Conservation (phyloP, 768 basidiomycete species). For the Kwoniella shandongensis region DNA sequence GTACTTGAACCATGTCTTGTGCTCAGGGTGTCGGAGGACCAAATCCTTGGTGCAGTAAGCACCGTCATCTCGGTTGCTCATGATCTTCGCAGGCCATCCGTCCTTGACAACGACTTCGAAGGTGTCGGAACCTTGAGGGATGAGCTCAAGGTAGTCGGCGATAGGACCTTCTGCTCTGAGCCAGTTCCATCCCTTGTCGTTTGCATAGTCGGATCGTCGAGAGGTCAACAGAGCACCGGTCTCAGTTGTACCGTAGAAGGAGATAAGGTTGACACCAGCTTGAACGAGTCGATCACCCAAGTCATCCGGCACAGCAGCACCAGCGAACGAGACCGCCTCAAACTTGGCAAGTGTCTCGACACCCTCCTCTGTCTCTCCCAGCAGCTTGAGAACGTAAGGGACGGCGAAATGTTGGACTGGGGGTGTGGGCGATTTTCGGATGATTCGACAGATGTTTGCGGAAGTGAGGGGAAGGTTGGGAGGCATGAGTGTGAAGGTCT, state of each 20-base stretch:
- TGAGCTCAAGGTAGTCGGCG: conserved; percentile 56
- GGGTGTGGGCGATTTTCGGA: conserved; percentile 38
- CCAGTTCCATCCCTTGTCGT: conserved; percentile 64
- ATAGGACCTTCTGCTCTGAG: conserved; percentile 53
- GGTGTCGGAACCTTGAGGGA: conserved; percentile 55
- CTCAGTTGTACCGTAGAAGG: conserved; percentile 58
- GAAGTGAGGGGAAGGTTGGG: conserved; percentile 49
- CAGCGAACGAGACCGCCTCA: conserved; percentile 60
- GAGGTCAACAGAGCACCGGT: conserved; percentile 45
- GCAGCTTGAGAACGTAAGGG: conserved; percentile 56
- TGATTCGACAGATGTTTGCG: conserved; percentile 43
- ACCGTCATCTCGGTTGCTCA: conserved; percentile 60
- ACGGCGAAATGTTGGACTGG: conserved; percentile 52
- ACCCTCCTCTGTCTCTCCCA: conserved; percentile 60
- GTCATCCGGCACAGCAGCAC: conserved; percentile 61
- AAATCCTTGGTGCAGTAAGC: conserved; percentile 64
- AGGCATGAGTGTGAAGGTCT: conserved; percentile 49
- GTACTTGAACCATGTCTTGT: conserved; percentile 57
- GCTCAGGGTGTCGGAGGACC: conserved; percentile 58
- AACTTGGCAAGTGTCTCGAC: conserved; percentile 56
- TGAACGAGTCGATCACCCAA: conserved; percentile 60
- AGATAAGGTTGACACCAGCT: conserved; percentile 59
- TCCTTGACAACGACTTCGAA: conserved; percentile 61
- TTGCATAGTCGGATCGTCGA: conserved; percentile 56
- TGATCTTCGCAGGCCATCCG: conserved; percentile 60